Base-by-base conservation (phyloP, 192 early-diverging fungal species). In the Pilobolus umbonatus region DNA sequence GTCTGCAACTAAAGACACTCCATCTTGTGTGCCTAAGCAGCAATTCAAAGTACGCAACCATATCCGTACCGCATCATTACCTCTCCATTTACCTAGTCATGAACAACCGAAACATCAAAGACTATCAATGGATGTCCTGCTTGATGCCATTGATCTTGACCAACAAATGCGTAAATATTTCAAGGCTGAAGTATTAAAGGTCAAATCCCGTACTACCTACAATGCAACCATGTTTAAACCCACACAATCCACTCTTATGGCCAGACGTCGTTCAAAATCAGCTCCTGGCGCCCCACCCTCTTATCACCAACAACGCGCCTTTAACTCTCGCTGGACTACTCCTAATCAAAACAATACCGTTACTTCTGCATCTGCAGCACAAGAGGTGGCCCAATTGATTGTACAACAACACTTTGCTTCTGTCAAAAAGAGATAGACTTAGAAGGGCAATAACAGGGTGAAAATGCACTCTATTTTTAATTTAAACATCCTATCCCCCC, bases 111-210 rank as follows among this genome's bases (percentile, higher is more conserved):
- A 10, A 21, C 15, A 46, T 4, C 32, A 46, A 29, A 56, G 24
- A 19, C 35, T 56, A 29, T 58, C 62, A 21, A 51, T 65, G 55
- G 56, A 57, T 51, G 46, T 57, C 21, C 50, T 65, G 15, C 31
- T 65, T 28, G 56, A 65, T 44, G 62, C 62, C 25, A 65, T 65
- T 44, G 62, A 65, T 22, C 38, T 65, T 6, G 62, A 65, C 31
- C 62, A 65, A 42, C 62, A 57, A 48, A 65, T 65, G 62, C 56
- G 55, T 15, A 35, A 57, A 21, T 56, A 43, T 39, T 65, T 57
- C 21, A 35, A 46, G 39, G 46, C 56, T 22, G 54, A 65, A 56
- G 62, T 65, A 2, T 46, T 48, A 19, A 65, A 56, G 21, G 36
- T 17, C 2, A 56, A 43, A 39, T 22, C 30, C 9, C 19, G 44